Base-by-base conservation (phyloP, 2,329 filamentous ascomycete species). In the Ploettnerulaceae sp. region DNA sequence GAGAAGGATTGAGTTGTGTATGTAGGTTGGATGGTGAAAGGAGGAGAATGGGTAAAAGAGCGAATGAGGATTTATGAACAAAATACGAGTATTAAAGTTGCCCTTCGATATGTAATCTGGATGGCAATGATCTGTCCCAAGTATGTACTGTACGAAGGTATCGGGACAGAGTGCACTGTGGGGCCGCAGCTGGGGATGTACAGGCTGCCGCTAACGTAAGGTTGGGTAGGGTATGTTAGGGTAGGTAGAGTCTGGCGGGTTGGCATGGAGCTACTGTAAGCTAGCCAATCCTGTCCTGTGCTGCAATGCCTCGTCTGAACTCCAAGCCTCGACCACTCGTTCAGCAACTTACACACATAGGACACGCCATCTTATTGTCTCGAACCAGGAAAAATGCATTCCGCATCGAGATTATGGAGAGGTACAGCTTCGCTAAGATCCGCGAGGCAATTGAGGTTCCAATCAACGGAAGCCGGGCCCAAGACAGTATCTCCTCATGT, bases 401-500 rank as follows among this genome's bases (percentile, higher is more conserved):
- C 35, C 3, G 7, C 18, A 14, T 25, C 20, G 4, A 20, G 8
- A 20, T 12, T 28, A 2, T 22, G 43, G 15, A 20, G 35, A 17
- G n/a, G n/a, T 11, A 26, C 17, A 32, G 26, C 26, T 9, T 3
- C 15, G 15, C 24, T 20, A 7, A 20, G 17, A 5, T 5, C 11
- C 17, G 18, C n/a, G 37, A 21, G 9, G 18, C 41, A 44, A 35
- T 15, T 34, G 32, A 15, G 50, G 21, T 48, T 54, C 35, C 49
- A 21, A 26, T 51, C 49, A 1, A 52, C 41, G 12, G 41, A 51
- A 38, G 45, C 40, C 22, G 38, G 39, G 14, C 39, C 39, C 17
- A 53, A 54, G 36, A 22, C 43, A 3, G 41, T 49, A n/a, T 54
- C 49, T 33, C 50, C 48, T 11, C 51, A 56, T 49, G 47, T 54